A percentile compares a stretch with the other conserved stretches of the same genome.
phyloP scores from a whole-genome alignment of 176 grass and related monocot genomes.

The bread wheat (Triticum aestivum) region DNA sequence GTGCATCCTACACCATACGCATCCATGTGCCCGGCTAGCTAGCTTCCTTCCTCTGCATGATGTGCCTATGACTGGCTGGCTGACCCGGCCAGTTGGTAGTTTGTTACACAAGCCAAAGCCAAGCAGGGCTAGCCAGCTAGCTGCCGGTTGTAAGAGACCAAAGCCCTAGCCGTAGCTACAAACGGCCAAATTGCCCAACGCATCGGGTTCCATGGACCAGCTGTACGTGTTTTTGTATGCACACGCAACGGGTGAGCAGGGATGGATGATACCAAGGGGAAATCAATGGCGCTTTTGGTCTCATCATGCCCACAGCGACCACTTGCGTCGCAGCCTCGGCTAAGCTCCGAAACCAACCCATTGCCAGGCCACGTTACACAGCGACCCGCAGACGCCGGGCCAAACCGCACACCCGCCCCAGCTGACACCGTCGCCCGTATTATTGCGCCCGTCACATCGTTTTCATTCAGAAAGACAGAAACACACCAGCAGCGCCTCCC shows the following conservation, averaged over 20 bases:
- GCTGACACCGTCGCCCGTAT: not conserved
- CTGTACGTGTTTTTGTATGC: not conserved
- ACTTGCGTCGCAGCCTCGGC: not conserved
- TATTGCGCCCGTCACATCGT: not conserved
- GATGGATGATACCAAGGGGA: not conserved
- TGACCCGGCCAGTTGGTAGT: not conserved
- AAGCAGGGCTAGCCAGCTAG: not conserved
- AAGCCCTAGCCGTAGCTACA: not conserved
- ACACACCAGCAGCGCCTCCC: not conserved
- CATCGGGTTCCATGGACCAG: conserved; percentile 16
- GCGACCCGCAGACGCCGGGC: not conserved
- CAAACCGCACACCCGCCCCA: not conserved
- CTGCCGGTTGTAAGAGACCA: not conserved
- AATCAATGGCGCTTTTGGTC: not conserved
- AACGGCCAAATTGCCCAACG: not conserved
- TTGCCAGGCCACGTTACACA: not conserved
- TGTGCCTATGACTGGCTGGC: not conserved
- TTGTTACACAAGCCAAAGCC: not conserved
- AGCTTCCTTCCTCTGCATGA: not conserved
- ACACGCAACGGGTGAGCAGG: too few relatives aligned
- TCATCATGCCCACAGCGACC: not conserved
- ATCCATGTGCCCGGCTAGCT: not conserved
- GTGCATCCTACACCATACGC: not conserved
- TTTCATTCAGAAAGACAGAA: not conserved
- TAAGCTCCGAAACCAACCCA: not conserved